Base-by-base conservation (phyloP, 257 asterid species). In the Solanum phureja region DNA sequence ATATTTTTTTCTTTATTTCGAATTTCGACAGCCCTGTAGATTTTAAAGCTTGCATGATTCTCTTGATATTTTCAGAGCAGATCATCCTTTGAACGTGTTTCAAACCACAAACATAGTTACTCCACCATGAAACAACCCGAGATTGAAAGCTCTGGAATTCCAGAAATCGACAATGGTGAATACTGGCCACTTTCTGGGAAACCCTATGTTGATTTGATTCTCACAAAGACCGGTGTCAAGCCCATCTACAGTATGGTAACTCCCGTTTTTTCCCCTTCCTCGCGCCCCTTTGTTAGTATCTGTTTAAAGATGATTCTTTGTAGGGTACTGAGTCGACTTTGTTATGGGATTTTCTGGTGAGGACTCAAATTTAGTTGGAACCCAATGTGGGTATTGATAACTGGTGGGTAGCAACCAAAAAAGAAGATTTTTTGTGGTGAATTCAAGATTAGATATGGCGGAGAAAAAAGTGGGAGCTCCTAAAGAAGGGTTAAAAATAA, bases 101-200 rank as follows among this genome's bases (percentile, higher is more conserved):
- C 24, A 71, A 71, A 71, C 12, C 24, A 16, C 40, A 71, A 21
- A 8, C 16, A 4, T 73, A n/a, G n/a, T 73, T 19, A 73, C 46
- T 73, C 27, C 46, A 73, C 16, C 49, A 35, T 29, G 73, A 66
- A 21, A 31, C 58, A 37, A 29, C 68, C 68, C 13, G 68, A 81
- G 29, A 29, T 46, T 29, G 85, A 81, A 46, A 81, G 68, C 42
- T 27, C 29, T 29, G 85, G 85, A 81, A 81, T 81, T 24, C 11
- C 60, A 46, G 85, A 46, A 29, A 64, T 18, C 56, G 90, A 88
- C 35, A 85, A 77, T 5, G 89, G 82, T 35, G 89, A 44, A 8
- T 76, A 79, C 49, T 82, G 84, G 86, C 82, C 90, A 58, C 89
- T 93, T 77, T 83, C 92, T 3, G 90, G 86, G 83, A 86, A 85